These are phyloP conservation scores for Leishmania lainsoni DNA, from an alignment of 208 protist genomes.

Conservation along the genomic window DNA sequence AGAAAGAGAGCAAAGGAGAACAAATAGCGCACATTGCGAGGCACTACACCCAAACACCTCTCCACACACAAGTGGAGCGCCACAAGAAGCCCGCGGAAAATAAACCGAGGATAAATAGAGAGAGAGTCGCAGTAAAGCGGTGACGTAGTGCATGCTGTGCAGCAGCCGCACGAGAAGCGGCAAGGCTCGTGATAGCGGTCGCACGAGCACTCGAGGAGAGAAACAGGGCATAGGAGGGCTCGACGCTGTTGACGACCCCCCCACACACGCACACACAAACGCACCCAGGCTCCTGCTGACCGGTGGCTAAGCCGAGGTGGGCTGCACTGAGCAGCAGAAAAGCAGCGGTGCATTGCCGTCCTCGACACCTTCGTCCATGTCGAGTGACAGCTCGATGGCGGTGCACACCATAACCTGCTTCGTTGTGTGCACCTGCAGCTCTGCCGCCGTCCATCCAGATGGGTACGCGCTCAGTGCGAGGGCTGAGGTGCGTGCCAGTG, in stretches of 20 bases:
- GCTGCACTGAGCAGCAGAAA: slow-evolving; percentile 21
- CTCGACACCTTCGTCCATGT: slow-evolving; percentile 6
- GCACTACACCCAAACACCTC: slow-evolving; percentile 1
- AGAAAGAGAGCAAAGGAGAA: neutral
- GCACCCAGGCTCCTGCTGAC: neutral
- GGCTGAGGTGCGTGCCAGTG: neutral
- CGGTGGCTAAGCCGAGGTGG: neutral
- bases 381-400: slow-evolving; percentile 21
- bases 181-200: neutral
- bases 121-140: neutral
- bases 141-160: neutral
- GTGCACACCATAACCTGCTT: slow-evolving; percentile 24
- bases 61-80: neutral
- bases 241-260: neutral
- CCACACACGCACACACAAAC: neutral
- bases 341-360: slow-evolving; percentile 28
- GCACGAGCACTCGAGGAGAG: neutral
- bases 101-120: neutral
- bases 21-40: neutral
- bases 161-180: neutral
- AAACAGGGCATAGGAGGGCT: neutral
- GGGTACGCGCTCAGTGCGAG: slow-evolving; percentile 4
- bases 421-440: slow-evolving; percentile 37
- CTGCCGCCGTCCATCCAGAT: slow-evolving; percentile 27
- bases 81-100: neutral